phyloP scores from a whole-genome alignment of 306 rosid genomes.

The Pueraria montana region DNA sequence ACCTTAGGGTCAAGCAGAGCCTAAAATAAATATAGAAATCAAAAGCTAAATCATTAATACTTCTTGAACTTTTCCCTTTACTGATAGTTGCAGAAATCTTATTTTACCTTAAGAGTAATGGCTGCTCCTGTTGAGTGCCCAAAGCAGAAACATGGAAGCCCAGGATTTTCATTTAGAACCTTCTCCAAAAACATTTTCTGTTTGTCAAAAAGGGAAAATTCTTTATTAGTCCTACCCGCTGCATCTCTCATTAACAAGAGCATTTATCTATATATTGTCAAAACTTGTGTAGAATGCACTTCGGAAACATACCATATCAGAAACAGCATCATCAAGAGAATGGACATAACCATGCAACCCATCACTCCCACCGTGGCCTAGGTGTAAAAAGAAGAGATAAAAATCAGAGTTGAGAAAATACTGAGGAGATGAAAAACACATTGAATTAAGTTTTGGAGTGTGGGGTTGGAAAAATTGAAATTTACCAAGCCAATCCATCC shows the following conservation, averaged over 20 bases:
- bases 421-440: background rate
- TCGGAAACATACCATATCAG: constrained; percentile 70
- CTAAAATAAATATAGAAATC: constrained; percentile 47
- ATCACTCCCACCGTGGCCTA: constrained; percentile 94
- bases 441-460: too few species aligned
- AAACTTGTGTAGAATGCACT: background rate
- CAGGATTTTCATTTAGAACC: constrained; percentile 70
- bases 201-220: constrained; percentile 17
- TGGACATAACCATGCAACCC: constrained; percentile 89
- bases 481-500: constrained; percentile 92
- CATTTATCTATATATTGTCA: background rate
- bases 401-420: constrained; percentile 24
- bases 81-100: background rate
- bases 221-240: background rate
- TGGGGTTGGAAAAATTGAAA: background rate
- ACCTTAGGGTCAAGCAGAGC: constrained; percentile 79
- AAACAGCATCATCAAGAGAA: constrained; percentile 84
- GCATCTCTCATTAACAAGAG: background rate
- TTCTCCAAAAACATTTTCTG: constrained; percentile 76
- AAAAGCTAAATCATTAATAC: background rate
- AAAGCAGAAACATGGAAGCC: constrained; percentile 81
- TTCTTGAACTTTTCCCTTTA: constrained; percentile 8
- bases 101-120: constrained; percentile 77
- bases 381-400: constrained; percentile 6
- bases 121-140: constrained; percentile 95